phyloP scores from a whole-genome alignment of 148 eudicot species.

The Polygonum maritimum region DNA sequence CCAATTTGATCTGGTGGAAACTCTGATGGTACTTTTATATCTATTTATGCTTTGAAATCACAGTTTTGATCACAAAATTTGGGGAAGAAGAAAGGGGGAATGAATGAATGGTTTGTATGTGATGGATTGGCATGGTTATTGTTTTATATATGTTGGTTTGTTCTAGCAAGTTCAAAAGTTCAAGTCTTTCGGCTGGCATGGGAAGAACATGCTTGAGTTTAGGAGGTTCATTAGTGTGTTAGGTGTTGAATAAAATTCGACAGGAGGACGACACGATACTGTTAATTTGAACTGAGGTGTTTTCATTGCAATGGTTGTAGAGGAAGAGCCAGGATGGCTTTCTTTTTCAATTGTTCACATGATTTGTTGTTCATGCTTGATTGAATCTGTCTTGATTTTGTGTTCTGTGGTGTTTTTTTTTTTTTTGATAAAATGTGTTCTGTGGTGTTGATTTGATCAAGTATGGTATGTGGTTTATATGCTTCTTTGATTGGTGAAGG shows the following conservation, averaged over 20 bases:
- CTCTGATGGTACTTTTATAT: neutral
- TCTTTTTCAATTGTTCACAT: neutral
- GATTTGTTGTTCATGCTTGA: neutral
- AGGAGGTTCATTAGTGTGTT: neutral
- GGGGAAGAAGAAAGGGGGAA: neutral
- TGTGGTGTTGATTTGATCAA: neutral
- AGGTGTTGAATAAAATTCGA: constrained; percentile 6
- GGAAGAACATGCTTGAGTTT: constrained; percentile 7
- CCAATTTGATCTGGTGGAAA: constrained; percentile 37
- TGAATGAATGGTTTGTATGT: no score
- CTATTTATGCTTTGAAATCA: neutral
- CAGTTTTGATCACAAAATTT: neutral
- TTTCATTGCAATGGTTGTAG: neutral
- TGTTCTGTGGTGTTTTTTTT: neutral
- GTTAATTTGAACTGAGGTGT: neutral
- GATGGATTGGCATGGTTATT: neutral
- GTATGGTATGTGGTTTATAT: neutral
- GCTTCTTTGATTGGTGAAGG: neutral
- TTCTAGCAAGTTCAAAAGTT: neutral
- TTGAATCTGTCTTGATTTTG: neutral
- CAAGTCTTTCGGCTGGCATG: constrained; percentile 5
- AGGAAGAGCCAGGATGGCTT: neutral
- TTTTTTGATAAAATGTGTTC: neutral
- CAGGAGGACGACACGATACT: neutral
- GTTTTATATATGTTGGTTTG: constrained; percentile 7